phyloP scores from a whole-genome alignment of 345 rosid species.

The Dovyalis caffra region DNA sequence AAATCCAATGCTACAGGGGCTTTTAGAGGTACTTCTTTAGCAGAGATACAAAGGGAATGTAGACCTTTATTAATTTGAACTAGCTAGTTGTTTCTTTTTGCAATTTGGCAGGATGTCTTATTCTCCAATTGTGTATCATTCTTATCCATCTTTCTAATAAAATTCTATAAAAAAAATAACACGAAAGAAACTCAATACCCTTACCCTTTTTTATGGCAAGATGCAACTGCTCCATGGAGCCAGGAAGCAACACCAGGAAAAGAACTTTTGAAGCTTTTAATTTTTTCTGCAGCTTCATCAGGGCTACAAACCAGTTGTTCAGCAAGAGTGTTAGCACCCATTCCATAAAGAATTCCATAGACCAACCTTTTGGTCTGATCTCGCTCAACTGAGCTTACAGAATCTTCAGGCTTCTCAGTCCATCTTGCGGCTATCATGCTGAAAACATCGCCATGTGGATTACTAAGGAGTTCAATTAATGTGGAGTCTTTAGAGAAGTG shows the following conservation, averaged over 20 bases:
- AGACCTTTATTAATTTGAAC: no score
- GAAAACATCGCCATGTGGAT: conserved; percentile 86
- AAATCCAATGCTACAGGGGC: no score
- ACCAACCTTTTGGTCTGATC: conserved; percentile 91
- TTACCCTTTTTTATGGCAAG: conserved; percentile 79
- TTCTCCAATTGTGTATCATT: no score
- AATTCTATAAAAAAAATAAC: no score
- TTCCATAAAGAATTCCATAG: conserved; percentile 95
- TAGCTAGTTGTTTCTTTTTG: no score
- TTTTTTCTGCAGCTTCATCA: conserved; percentile 83
- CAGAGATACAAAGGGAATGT: no score
- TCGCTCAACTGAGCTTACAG: conserved; percentile 63
- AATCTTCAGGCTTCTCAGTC: conserved; percentile 70
- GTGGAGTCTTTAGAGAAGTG: conserved; percentile 86
- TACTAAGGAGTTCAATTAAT: conserved; percentile 67
- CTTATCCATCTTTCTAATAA: no score
- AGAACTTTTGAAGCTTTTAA: conserved; percentile 68
- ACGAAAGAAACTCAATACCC: not conserved
- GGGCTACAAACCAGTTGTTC: conserved; percentile 81
- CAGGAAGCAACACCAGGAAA: conserved; percentile 89
- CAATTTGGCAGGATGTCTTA: no score
- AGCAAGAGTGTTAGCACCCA: conserved; percentile 89
- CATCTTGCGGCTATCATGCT: conserved; percentile 87
- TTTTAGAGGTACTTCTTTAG: no score
- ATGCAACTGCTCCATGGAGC: conserved; percentile 65